Evolutionary conservation across 1,139 yeast genomes (phyloP), one percentile per base, ranked within the genome.

Genomic region (Yamadazyma atmosphaerica): DNA sequence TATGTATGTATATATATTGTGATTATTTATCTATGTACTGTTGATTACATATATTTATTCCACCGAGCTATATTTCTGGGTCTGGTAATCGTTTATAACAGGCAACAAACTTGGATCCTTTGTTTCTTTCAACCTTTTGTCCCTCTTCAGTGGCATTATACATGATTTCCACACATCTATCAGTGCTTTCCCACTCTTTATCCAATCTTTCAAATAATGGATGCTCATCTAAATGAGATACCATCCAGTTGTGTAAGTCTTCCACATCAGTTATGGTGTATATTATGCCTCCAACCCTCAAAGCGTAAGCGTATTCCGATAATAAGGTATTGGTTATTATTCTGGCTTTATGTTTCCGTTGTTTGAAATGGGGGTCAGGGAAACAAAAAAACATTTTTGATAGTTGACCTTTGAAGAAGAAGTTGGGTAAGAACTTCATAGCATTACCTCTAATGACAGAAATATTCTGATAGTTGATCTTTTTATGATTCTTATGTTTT

Each of bases 311-410:
- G 57, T 92, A 92, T 60, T 92, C 98, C 25, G 94, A 79, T 41
- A 89, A 72, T 45, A 92, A 68, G 1, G 98, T 92, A 44, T 81
- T 83, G 43, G 98, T 90, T 48, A 92, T 80, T 54, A 92, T 92
- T 69, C 99, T 77, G 7, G 98, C 98, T 70, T 92, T 92, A 65
- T 94, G 98, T 61, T 92, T 92, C 55, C 98, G 77, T 61, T 88
- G 96, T 59, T 92, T 92, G 72, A 92, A 92, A 62, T 94, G 98
- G 11, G 99, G 99, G 63, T 92, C 99, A 14, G 99, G 99, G 76
- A 92, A 92, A 63, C 98, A 94, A 68, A 94, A 92, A 64, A 92
- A 92, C 80, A 92, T 86, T 70, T 92, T 92, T 28, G 83, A 79
- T 38, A 92, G 69, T 60, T 86, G 94, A 4, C 83, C 82, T 60